Conservation (phyloP, 345 rosid genomes). For the Zanthoxylum bungeanum region DNA sequence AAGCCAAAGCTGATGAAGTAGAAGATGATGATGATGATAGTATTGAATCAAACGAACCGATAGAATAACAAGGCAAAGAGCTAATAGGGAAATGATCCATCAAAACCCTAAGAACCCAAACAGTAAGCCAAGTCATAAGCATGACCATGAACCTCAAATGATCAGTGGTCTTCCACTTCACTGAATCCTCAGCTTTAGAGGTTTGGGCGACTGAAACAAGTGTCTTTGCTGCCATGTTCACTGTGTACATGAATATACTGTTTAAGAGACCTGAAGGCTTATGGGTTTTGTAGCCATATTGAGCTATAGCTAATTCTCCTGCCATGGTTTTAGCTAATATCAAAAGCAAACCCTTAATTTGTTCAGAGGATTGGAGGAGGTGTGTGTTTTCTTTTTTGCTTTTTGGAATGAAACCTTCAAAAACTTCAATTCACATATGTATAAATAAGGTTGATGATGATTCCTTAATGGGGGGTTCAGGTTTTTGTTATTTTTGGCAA, state of each 20-base stretch:
- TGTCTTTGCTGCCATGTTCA: constrained; percentile 56
- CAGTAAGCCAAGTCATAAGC: constrained; percentile 60
- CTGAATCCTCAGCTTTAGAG: constrained; percentile 28
- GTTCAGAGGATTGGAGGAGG: background rate
- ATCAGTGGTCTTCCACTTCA: constrained; percentile 57
- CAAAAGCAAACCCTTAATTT: background rate
- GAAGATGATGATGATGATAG: constrained; percentile 18
- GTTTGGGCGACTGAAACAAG: constrained; percentile 57
- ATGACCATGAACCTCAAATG: constrained; percentile 69
- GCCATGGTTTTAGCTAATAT: constrained; percentile 12
- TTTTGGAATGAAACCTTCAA: no score
- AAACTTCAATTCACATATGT: background rate
- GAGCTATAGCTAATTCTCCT: background rate
- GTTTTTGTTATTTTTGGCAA: background rate
- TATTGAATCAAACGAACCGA: background rate
- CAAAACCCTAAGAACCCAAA: constrained; percentile 60
- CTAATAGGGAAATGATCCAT: constrained; percentile 24
- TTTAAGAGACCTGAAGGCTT: constrained; percentile 44
- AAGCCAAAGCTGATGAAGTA: constrained; percentile 19
- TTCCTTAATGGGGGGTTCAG: background rate
- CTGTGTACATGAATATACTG: constrained; percentile 60
- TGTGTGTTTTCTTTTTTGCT: background rate
- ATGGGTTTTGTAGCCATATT: constrained; percentile 22
- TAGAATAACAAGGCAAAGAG: no score
- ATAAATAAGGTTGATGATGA: background rate